These are phyloP conservation scores for Kodamaea anthophila DNA, from an alignment of 1,139 yeast genomes.

Conservation along the genomic window DNA sequence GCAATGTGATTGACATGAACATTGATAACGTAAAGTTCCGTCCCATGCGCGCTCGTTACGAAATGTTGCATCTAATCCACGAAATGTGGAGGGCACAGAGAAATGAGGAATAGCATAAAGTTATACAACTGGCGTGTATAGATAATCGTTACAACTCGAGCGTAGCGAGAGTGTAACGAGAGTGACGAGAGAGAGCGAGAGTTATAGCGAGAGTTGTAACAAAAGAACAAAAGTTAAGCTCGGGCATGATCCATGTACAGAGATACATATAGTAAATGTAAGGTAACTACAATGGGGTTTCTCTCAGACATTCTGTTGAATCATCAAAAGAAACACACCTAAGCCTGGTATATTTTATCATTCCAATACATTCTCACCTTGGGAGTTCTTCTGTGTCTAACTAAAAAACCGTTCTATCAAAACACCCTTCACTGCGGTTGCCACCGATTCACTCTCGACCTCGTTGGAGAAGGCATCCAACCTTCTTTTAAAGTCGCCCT, in stretches of 20 bases:
- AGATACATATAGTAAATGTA: too few relatives aligned
- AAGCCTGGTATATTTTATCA: too few relatives aligned
- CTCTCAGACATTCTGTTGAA: background rate
- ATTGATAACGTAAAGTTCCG: constrained; percentile 22
- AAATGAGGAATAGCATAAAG: background rate
- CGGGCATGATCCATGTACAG: too few relatives aligned
- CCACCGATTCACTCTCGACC: constrained; percentile 22
- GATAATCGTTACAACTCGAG: too few relatives aligned
- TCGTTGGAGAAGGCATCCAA: constrained; percentile 19
- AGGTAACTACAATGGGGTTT: too few relatives aligned
- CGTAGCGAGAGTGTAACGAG: too few relatives aligned
- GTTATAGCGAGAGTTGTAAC: too few relatives aligned
- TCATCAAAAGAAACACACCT: too few relatives aligned
- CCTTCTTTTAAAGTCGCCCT: constrained; percentile 11
- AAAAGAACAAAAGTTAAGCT: too few relatives aligned
- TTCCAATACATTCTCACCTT: too few relatives aligned
- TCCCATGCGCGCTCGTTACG: constrained; percentile 24
- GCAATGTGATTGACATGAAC: constrained; percentile 18
- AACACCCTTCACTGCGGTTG: constrained; percentile 22
- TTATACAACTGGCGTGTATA: too few relatives aligned
- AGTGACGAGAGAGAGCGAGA: too few relatives aligned
- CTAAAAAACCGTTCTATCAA: constrained; percentile 22
- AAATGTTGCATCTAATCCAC: constrained; percentile 12
- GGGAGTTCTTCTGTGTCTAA: constrained; percentile 3
- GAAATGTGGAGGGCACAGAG: constrained; percentile 1